Evolutionary conservation across 2,329 filamentous ascomycete species (phyloP), one percentile per base, ranked within the genome.

Genomic region (Ceratocystis albifundus): DNA sequence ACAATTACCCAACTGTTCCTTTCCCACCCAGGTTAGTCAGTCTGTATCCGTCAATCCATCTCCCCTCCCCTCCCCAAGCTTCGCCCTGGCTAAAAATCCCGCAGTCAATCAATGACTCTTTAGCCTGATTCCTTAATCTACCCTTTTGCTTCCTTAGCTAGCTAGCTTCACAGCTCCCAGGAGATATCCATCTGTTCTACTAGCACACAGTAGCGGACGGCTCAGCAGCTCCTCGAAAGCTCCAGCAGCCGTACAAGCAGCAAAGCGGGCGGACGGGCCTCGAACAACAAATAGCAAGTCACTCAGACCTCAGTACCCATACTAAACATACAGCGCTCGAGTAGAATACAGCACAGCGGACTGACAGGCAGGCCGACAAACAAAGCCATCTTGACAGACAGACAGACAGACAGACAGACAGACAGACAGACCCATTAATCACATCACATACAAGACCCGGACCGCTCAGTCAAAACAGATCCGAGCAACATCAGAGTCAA

Each of bases 381-480:
- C 36, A 15, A 41, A 41, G 36, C 36, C 10, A 41, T 41, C 10
- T 41, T 20, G 48, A 50, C 48, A 50, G 48, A 25, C n/a, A n/a
- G 36, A 3, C 10, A 15, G 36, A 41, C 36, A 41, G 36, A 3
- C 36, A 41, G 36, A 12, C 32, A 7, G 12, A 41, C 36, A 15
- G 15, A 4, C 36, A 15, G 48, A 50, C 48, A 50, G 48, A 25
- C n/a, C 53, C 53, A 25, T 57, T 17, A 57, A 28, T 53, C 48
- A 57, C 53, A 22, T n/a, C 6, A 5, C 8, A 15, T 8, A 30
- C 8, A 15, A 57, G 53, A n/a, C 53, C n/a, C 22, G 12, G 17
- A n/a, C 55, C 28, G 28, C 28, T n/a, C 30, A 59, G 55, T 17
- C 55, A 59, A 59, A 36, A 59, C 55, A 59, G 12, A 36, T 59